Evolutionary conservation across 257 asterid species (phyloP), one percentile per base, ranked within the genome.

Genomic region (Mentha longifolia): DNA sequence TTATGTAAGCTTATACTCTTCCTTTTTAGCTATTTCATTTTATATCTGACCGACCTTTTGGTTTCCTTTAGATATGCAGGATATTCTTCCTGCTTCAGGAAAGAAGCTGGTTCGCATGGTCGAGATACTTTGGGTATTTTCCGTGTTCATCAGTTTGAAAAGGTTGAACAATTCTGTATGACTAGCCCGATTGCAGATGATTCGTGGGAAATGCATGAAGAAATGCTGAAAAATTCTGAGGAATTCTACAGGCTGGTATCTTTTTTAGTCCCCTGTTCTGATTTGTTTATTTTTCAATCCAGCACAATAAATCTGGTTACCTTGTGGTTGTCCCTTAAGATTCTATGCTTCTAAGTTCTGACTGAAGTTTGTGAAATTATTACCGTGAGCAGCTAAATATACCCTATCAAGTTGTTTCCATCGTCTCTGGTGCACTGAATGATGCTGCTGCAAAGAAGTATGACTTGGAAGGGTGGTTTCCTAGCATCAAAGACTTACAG

Each of bases 51-150:
- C 74, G 61, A 65, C 54, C 14, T 39, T 35, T 3, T 68, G 60
- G 17, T 39, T 73, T 74, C 52, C 67, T 54, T 78, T 76, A 89
- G 99, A 67, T 91, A 91, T 81, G 97, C 98, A 54, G 99, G 99
- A 65, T 91, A 86, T 54, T 94, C 99, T 0, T 77, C 97, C 5
- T 94, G 99, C 85, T 94, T 94, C 73, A 92, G 97, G 20, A 91
- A 94, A 80, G 98, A 91, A 83, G 99, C 96, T 61, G 99, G 99
- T 67, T 88, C 99, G 1, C 99, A 94, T 79, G 99, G 99, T 42
- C 86, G 95, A 1, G 98, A 94, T 74, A 94, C 98, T 20, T 85
- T 89, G 46, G 99, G 98, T 65, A 94, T 94, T 62, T 94, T 94
- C 77, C 89, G 98, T 42, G 95, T 86, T 63, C 98, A 91, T 78